Evolutionary conservation across 352 stramenopile species (phyloP), one percentile per base, ranked within the genome.

Genomic region (Phytophthora chlamydospora): DNA sequence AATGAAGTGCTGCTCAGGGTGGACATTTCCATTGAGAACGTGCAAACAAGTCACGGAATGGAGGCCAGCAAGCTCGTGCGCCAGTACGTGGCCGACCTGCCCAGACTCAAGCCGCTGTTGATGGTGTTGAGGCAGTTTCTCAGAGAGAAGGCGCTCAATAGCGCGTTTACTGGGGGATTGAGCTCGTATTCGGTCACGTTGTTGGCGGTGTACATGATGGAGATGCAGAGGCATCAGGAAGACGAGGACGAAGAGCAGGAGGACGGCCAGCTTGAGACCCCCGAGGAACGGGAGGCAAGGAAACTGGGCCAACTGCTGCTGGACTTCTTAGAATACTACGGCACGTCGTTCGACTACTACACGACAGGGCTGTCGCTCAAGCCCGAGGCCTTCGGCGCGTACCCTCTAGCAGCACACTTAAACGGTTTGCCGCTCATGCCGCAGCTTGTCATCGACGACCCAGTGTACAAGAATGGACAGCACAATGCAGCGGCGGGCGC

Each of bases 291-390:
- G n/a, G 66, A 75, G 10, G 60, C 56, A 9, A 54, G 29, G 14
- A 66, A 70, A 38, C 50, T 83, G 24, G 88, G 90, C 17, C 75
- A 90, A 29, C 55, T 96, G 40, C 56, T 97, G 40, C 66, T 97
- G 8, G 87, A 93, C 44, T 96, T 97, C 65, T 73, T 97, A 35
- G 85, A 96, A 66, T 95, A 94, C 58, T 97, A 95, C 70, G 88
- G 90, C 43, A 90, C 87, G 34, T 76, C 80, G 46, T 96, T 96
- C 55, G 76, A 83, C 64, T 91, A 91, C 64, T 76, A 62, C 33
- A 82, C 69, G 14, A 93, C 85, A 12, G 88, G 90, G 34, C 82
- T 97, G 36, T 96, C 85, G 31, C 78, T 95, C 40, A 88, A 90
- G 35, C 73, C 73, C 4, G 80, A 93, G 54, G 81, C 80, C 2